Evolutionary conservation across 768 basidiomycete species (phyloP).

Genomic region (Agrocybe chaxingu): DNA sequence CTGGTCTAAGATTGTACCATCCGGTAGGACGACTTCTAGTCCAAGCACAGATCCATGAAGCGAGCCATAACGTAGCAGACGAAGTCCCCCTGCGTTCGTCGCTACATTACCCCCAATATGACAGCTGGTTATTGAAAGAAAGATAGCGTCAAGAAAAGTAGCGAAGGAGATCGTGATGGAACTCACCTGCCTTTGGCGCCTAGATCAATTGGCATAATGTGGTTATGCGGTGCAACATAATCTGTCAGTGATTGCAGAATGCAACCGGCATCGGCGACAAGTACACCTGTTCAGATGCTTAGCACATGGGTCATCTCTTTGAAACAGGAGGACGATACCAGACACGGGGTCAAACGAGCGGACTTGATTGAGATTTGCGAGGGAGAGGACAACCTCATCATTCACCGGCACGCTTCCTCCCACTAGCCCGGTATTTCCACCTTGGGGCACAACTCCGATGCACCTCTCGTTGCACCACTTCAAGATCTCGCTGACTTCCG

Average conservation of each 20-base stretch:
- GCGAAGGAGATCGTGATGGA: background rate
- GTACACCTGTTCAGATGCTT: conserved; percentile 52
- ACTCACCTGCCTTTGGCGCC: conserved; percentile 91
- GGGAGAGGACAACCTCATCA: conserved; percentile 84
- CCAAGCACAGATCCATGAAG: conserved; percentile 94
- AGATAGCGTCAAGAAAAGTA: conserved; percentile 4
- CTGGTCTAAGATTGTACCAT: conserved; percentile 88
- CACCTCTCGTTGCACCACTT: conserved; percentile 79
- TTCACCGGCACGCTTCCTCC: conserved; percentile 89
- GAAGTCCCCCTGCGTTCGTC: conserved; percentile 96
- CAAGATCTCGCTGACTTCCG: conserved; percentile 86
- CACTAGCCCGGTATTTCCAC: conserved; percentile 97
- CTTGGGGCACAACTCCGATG: conserved; percentile 94
- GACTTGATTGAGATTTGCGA: conserved; percentile 78
- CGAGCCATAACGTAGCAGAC: conserved; percentile 91
- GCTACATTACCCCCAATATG: conserved; percentile 97
- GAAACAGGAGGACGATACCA: conserved; percentile 33
- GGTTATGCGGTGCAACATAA: conserved; percentile 80
- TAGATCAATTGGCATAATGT: conserved; percentile 95
- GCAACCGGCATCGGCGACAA: conserved; percentile 93
- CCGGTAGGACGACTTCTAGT: conserved; percentile 91
- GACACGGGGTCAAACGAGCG: conserved; percentile 84
- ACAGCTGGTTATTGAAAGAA: conserved; percentile 50
- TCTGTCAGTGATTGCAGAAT: conserved; percentile 87
- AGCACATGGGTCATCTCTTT: conserved; percentile 6